Conservation (phyloP, 1,284 basidiomycete species). For the Hymenochaete sp. region DNA sequence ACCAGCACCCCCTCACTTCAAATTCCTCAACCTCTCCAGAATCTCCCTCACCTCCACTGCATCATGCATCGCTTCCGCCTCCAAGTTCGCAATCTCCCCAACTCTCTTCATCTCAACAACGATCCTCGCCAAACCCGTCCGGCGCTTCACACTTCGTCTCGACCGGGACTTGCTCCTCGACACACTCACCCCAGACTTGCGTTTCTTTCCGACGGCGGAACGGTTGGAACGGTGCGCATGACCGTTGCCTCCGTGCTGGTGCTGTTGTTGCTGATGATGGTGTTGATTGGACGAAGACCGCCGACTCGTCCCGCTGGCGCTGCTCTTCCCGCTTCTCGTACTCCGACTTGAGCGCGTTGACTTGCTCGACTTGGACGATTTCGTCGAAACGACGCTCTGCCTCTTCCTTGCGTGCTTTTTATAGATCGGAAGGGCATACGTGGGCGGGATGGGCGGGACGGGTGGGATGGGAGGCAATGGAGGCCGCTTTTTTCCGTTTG, state of each 20-base stretch:
- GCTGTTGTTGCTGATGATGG: no score
- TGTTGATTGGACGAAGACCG: no score
- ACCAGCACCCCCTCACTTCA: no score
- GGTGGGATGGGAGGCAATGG: background rate
- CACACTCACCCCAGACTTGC: no score
- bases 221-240: no score
- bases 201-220: no score
- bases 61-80: constrained; percentile 12
- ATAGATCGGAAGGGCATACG: no score
- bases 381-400: background rate
- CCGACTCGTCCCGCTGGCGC: no score
- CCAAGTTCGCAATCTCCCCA: constrained; percentile 4
- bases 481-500: background rate
- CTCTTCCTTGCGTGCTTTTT: background rate
- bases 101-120: constrained; percentile 11
- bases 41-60: constrained; percentile 11
- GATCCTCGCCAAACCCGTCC: constrained; percentile 14
- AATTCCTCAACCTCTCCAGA: constrained; percentile 9
- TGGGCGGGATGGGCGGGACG: background rate
- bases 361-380: background rate
- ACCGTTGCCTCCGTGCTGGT: no score
- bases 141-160: no score
- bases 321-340: background rate
- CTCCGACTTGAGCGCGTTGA: background rate
- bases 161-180: no score